A percentile compares a stretch with the other conserved stretches of the same genome.
phyloP scores from a whole-genome alignment of 306 rosid species.

The Arachis stenosperma region DNA sequence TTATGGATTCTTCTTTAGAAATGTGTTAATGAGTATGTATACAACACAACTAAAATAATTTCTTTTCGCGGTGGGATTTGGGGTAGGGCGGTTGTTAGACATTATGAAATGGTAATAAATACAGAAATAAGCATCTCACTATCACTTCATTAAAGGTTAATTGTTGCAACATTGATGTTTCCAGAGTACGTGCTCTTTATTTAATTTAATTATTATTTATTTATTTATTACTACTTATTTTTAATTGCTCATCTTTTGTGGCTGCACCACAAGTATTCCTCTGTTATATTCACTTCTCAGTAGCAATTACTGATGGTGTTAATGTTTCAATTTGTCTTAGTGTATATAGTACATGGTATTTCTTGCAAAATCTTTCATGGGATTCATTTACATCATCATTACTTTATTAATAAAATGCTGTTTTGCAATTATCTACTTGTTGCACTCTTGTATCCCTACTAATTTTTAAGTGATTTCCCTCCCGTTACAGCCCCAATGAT shows the following conservation, averaged over 20 bases:
- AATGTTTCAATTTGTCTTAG: constrained; percentile 33
- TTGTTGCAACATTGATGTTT: constrained; percentile 28
- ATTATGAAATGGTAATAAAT: constrained; percentile 1
- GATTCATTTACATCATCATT: constrained; percentile 24
- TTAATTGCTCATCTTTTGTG: background rate
- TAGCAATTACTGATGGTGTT: constrained; percentile 15
- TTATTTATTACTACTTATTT: constrained; percentile 9
- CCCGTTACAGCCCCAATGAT: constrained; percentile 78
- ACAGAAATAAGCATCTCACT: constrained; percentile 22
- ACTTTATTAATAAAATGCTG: constrained; percentile 24
- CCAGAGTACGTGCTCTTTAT: background rate
- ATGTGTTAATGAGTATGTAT: background rate
- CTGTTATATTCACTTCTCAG: constrained; percentile 24
- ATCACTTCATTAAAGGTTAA: background rate
- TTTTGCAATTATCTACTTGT: constrained; percentile 13
- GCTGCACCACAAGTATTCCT: constrained; percentile 10
- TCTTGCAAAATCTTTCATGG: constrained; percentile 6
- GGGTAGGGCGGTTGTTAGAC: background rate
- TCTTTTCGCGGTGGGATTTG: too few relatives aligned
- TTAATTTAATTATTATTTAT: too few relatives aligned
- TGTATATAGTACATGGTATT: constrained; percentile 21
- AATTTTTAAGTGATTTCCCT: constrained; percentile 41
- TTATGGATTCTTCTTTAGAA: constrained; percentile 6
- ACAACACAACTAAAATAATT: background rate
- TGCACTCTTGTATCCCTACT: constrained; percentile 38